Base-by-base conservation (phyloP, 2,329 filamentous ascomycete species). In the Hypocrella siamensis region DNA sequence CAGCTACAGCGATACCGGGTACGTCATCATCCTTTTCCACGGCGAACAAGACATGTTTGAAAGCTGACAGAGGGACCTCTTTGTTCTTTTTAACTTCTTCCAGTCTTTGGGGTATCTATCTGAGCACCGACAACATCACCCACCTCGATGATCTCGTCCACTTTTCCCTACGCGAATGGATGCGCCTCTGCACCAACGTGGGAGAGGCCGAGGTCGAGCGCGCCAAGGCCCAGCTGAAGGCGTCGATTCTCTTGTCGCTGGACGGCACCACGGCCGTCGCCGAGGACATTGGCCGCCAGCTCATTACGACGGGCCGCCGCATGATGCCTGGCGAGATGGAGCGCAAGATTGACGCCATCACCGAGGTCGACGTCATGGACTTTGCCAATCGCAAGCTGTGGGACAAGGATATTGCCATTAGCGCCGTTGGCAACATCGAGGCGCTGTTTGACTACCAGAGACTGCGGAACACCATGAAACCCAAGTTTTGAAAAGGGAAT, bases 101-200 rank as follows among this genome's bases (percentile, higher is more conserved):
- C 49, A 93, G 90, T 71, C 83, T 98, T 46, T 98, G 90, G 90
- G 90, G 90, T 65, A 96, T 96, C 69, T 98, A 98, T 72, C 73
- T 98, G 40, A 83, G 93, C 48, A 84, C 82, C 51, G 86, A 94
- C 63, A 80, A 90, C 63, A 63, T 81, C 47, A 85, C 79, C 48
- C 71, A 71, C 46, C 68, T 98, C 48, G 90, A 98, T 52, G 90
- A 98, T 58, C 79, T 98, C 32, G 80, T 94, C 47, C 90, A 98
- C 75, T 98, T 98, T 65, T 78, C 90, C 40, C 84, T 96, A 57
- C 83, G 88, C 46, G 90, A 98, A 70, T 98, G 90, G 90, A 84
- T 88, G 49, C 83, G 90, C 47, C 76, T 98, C 41, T 90, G 82
- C 49, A 78, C 76, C 67, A 81, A 76, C 61, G 90, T 98, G 49